phyloP scores from a whole-genome alignment of 345 rosid species.

The Moricandia arvensis region DNA sequence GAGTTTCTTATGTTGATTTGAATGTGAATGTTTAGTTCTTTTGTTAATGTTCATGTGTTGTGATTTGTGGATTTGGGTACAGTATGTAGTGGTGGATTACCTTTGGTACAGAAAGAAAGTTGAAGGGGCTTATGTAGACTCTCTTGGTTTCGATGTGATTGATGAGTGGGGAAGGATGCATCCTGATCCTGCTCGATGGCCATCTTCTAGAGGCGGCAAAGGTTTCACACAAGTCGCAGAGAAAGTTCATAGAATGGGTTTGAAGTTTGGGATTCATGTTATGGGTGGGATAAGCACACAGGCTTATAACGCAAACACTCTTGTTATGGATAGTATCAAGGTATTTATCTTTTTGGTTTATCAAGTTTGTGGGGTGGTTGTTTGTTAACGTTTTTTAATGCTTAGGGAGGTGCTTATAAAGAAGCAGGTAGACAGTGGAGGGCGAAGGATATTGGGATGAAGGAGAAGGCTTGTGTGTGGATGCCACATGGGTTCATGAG shows the following conservation, averaged over 20 bases:
- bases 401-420: conserved; percentile 59
- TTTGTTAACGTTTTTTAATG: conserved; percentile 7
- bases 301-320: conserved; percentile 78
- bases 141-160: conserved; percentile 86
- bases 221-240: conserved; percentile 77
- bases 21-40: background rate
- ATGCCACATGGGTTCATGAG: conserved; percentile 92
- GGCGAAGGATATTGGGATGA: conserved; percentile 74
- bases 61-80: conserved; percentile 17
- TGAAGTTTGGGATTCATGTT: conserved; percentile 92
- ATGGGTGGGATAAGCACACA: conserved; percentile 96
- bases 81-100: conserved; percentile 96
- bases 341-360: conserved; percentile 32
- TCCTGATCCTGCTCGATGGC: conserved; percentile 87
- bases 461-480: conserved; percentile 90
- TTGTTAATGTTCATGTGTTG: background rate
- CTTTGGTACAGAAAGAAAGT: conserved; percentile 91
- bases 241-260: conserved; percentile 78
- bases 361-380: background rate
- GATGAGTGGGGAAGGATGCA: conserved; percentile 92
- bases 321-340: conserved; percentile 57
- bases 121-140: conserved; percentile 64
- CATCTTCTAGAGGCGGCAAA: conserved; percentile 77
- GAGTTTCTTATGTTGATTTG: background rate
- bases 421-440: conserved; percentile 65